These are phyloP conservation scores for Monascus purpureus DNA, from an alignment of 495 filamentous ascomycete species.

Conservation along the genomic window DNA sequence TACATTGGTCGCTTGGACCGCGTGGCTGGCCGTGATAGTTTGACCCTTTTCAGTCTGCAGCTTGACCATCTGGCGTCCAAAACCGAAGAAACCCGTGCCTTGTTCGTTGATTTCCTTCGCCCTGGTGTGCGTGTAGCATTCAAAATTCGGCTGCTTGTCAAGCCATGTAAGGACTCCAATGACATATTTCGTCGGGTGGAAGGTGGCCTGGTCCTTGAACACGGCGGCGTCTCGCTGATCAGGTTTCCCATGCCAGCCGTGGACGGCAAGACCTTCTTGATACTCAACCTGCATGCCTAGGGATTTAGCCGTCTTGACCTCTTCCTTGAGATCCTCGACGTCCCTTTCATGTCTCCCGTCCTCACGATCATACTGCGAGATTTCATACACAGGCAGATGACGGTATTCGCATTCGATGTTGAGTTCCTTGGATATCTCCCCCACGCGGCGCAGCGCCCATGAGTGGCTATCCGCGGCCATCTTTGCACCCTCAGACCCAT, in stretches of 20 bases:
- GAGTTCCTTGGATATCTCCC: slow-evolving; percentile 29
- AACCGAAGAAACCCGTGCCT: slow-evolving; percentile 6
- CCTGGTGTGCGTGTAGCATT: slow-evolving; percentile 38
- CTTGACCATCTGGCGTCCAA: slow-evolving; percentile 8
- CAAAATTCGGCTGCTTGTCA: slow-evolving; percentile 33
- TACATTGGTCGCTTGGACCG: slow-evolving; percentile 40
- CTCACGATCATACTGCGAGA: slow-evolving; percentile 22
- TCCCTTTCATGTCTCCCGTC: slow-evolving; percentile 28
- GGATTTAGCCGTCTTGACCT: slow-evolving; percentile 25
- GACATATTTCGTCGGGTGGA: slow-evolving; percentile 44
- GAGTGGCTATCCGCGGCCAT: slow-evolving; percentile 38
- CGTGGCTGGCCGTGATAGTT: slow-evolving; percentile 30
- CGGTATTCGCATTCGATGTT: slow-evolving; percentile 44
- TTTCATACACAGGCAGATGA: slow-evolving; percentile 27
- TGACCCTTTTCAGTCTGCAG: slow-evolving; percentile 32
- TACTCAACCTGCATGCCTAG: slow-evolving; percentile 30
- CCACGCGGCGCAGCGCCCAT: slow-evolving; percentile 38
- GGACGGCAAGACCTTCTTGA: slow-evolving; percentile 16
- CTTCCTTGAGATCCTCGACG: slow-evolving; percentile 18
- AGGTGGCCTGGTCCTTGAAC: slow-evolving; percentile 37
- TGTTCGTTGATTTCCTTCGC: slow-evolving; percentile 34
- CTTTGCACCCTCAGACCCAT: slow-evolving; percentile 32
- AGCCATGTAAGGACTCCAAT: slow-evolving; percentile 37
- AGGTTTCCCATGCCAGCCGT: slow-evolving; percentile 32
- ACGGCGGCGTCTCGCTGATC: slow-evolving; percentile 38